phyloP scores from a whole-genome alignment of 805 yeast species.

The Candida germanica region DNA sequence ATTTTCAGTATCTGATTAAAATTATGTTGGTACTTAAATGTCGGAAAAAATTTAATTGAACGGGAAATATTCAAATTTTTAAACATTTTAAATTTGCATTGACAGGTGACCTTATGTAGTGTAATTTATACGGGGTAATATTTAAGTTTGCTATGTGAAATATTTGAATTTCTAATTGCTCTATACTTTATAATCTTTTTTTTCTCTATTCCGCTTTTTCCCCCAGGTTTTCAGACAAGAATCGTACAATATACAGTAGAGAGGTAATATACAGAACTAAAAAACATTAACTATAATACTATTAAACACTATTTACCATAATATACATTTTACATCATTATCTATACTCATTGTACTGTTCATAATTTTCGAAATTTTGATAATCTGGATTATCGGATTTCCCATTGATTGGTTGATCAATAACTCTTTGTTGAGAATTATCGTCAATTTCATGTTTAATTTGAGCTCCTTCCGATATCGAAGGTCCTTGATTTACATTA shows the following conservation, averaged over 20 bases:
- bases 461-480: neutral
- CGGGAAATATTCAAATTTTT: conserved; percentile 1
- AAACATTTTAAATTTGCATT: conserved; percentile 6
- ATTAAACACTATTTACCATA: conserved; percentile 8
- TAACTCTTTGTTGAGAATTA: neutral
- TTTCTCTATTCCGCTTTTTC: neutral
- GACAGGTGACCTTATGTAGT: neutral
- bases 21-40: conserved; percentile 1
- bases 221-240: too few species aligned
- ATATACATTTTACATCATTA: conserved; percentile 6
- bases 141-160: neutral
- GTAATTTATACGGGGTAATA: neutral
- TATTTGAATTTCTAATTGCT: too few species aligned
- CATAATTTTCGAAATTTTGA: conserved; percentile 10
- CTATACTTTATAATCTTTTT: too few species aligned
- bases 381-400: conserved; percentile 5
- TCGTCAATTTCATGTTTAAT: neutral
- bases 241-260: too few species aligned
- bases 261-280: neutral
- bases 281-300: neutral
- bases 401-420: neutral
- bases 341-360: conserved; percentile 6
- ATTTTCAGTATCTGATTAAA: conserved; percentile 20
- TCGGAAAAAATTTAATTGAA: conserved; percentile 4
- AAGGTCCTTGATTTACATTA: conserved; percentile 1